A percentile compares a stretch with the other conserved stretches of the same genome.
These are phyloP conservation scores for Sporothrix brasiliensis DNA, from an alignment of 2,329 filamentous ascomycete genomes.

Conservation along the genomic window DNA sequence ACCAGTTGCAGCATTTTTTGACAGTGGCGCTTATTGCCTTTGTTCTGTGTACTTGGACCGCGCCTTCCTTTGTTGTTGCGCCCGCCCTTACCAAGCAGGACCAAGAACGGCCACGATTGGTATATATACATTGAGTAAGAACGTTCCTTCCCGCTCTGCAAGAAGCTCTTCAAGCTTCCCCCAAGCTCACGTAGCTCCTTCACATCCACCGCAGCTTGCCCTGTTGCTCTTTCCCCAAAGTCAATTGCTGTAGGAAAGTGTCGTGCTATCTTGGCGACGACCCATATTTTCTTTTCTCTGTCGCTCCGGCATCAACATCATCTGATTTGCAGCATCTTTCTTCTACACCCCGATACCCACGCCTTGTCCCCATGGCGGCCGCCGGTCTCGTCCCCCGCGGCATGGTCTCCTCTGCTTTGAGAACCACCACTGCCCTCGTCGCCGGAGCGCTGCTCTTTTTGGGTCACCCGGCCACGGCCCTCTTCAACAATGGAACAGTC, in stretches of 20 bases:
- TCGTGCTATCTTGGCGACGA: background rate
- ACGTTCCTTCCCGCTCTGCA: background rate
- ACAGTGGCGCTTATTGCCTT: slow-evolving; percentile 13
- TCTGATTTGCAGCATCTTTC: slow-evolving; percentile 22
- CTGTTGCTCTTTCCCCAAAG: slow-evolving; percentile 5
- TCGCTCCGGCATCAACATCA: slow-evolving; percentile 10
- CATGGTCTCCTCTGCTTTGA: slow-evolving; percentile 2
- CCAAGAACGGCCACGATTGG: background rate
- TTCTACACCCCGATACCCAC: background rate
- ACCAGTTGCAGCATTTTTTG: background rate
- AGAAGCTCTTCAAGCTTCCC: background rate
- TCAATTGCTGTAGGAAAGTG: background rate
- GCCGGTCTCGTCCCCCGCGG: slow-evolving; percentile 17
- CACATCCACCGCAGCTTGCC: background rate
- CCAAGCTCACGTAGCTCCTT: too few species aligned
- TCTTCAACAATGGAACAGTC: slow-evolving; percentile 63
- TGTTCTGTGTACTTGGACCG: background rate
- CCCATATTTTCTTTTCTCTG: background rate
- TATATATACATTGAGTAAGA: slow-evolving; percentile 12
- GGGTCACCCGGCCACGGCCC: slow-evolving; percentile 44
- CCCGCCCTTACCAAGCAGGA: slow-evolving; percentile 1
- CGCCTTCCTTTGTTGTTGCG: slow-evolving; percentile 20
- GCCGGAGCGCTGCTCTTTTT: slow-evolving; percentile 29
- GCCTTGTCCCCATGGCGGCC: slow-evolving; percentile 24
- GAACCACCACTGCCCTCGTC: slow-evolving; percentile 38